A percentile compares a stretch with the other conserved stretches of the same genome.
Conservation (phyloP, 257 asterid species). For the Gentiana dahurica region DNA sequence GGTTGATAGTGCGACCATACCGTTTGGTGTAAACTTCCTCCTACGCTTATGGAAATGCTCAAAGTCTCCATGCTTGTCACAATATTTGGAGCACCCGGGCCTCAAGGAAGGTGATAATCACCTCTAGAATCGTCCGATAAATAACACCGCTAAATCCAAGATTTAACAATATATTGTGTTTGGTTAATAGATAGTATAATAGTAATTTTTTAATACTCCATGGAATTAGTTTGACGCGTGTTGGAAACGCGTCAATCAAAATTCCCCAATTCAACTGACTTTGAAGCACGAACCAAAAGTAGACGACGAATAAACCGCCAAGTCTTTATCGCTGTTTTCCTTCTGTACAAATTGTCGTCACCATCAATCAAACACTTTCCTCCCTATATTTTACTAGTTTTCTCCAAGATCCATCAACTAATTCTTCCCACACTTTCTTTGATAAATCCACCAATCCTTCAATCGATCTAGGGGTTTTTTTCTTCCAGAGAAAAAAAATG, state of each 20-base stretch:
- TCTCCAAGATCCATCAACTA: conserved; percentile 3
- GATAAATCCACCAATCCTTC: background rate
- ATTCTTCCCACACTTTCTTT: background rate
- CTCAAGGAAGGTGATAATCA: no score
- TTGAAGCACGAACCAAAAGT: background rate
- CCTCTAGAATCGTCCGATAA: no score
- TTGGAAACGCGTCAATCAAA: background rate
- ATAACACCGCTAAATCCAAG: no score
- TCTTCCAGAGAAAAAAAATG: conserved; percentile 7
- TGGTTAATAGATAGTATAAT: no score
- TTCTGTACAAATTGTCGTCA: background rate
- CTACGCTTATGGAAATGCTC: no score
- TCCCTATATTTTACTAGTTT: background rate
- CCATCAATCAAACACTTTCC: no score
- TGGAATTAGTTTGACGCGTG: background rate
- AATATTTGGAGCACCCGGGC: no score
- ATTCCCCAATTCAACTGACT: background rate
- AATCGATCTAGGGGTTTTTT: conserved; percentile 5
- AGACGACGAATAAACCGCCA: conserved; percentile 10
- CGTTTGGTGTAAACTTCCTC: no score
- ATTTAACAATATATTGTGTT: no score
- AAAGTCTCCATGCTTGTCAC: no score
- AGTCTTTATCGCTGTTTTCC: conserved; percentile 12
- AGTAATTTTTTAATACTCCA: no score
- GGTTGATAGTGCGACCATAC: no score